Percentiles rank a stretch among this genome's conserved stretches.
Evolutionary conservation across 1,284 basidiomycete species (phyloP).

Genomic region (Cryptococcus hybrid): DNA sequence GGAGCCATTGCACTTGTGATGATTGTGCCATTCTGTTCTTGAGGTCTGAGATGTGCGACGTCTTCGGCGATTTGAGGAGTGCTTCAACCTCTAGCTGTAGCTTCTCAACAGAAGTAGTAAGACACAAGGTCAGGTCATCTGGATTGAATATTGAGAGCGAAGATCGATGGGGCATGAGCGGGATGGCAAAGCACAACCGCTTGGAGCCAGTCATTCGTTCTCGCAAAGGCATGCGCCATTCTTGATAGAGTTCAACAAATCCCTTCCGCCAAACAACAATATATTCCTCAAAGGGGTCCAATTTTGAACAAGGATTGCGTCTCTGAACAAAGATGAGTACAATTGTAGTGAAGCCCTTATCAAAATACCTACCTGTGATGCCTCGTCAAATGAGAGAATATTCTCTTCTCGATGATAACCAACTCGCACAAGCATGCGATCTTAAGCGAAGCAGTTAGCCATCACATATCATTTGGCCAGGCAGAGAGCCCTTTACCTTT

Average conservation of each 20-base stretch:
- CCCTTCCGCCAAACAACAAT: conserved; percentile 41
- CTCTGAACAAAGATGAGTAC: conserved; percentile 19
- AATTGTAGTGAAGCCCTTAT: neutral
- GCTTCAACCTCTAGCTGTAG: conserved; percentile 21
- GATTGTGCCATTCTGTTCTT: conserved; percentile 31
- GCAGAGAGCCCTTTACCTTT: neutral
- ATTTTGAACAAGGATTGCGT: conserved; percentile 35
- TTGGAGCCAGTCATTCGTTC: conserved; percentile 34
- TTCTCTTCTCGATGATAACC: conserved; percentile 38
- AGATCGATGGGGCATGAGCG: conserved; percentile 30
- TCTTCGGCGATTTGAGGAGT: conserved; percentile 11
- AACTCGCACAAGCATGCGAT: conserved; percentile 46
- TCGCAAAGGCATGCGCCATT: conserved; percentile 35
- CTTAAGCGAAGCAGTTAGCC: conserved; percentile 14
- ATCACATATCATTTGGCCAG: neutral
- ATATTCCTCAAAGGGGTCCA: conserved; percentile 44
- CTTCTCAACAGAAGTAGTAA: conserved; percentile 32
- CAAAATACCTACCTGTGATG: conserved; percentile 23
- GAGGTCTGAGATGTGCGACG: conserved; percentile 14
- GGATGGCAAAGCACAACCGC: conserved; percentile 41
- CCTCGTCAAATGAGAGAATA: conserved; percentile 36
- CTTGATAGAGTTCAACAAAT: conserved; percentile 44
- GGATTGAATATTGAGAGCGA: conserved; percentile 43
- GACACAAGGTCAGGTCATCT: conserved; percentile 38
- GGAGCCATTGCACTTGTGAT: conserved; percentile 35